Evolutionary conservation across 2,329 filamentous ascomycete species (phyloP).

Genomic region (Colletotrichum coccodes): DNA sequence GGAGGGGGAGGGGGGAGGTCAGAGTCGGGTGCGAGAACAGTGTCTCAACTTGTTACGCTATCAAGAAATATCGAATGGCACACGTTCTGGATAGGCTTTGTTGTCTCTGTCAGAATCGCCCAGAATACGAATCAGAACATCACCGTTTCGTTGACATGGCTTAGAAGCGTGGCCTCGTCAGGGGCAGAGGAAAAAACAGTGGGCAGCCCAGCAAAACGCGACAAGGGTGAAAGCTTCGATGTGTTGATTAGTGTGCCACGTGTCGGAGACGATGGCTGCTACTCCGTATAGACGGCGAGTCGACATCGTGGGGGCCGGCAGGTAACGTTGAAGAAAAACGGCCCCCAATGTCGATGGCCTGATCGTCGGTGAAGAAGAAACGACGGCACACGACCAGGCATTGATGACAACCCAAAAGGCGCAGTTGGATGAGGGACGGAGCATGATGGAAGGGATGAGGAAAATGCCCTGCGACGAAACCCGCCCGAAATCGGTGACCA

Average conservation of each 20-base stretch:
- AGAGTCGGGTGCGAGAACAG: conserved; percentile 1
- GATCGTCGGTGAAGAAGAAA: background rate
- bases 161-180: background rate
- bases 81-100: background rate
- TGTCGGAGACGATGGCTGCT: background rate
- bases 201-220: background rate
- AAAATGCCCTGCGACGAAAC: no score
- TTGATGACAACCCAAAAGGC: no score
- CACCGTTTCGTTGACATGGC: background rate
- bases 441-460: no score
- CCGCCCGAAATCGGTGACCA: background rate
- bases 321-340: background rate
- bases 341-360: background rate
- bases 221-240: background rate
- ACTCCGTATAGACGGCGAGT: background rate
- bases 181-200: background rate
- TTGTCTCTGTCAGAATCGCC: conserved; percentile 6
- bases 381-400: background rate
- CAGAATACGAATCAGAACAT: conserved; percentile 1
- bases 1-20: background rate
- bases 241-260: background rate
- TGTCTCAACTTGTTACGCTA: conserved; percentile 13
- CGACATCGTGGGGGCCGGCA: background rate
- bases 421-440: no score
- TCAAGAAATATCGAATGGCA: conserved; percentile 19